Conservation (phyloP, 2,329 filamentous ascomycete species). For the Phaeosphaeria sp. region DNA sequence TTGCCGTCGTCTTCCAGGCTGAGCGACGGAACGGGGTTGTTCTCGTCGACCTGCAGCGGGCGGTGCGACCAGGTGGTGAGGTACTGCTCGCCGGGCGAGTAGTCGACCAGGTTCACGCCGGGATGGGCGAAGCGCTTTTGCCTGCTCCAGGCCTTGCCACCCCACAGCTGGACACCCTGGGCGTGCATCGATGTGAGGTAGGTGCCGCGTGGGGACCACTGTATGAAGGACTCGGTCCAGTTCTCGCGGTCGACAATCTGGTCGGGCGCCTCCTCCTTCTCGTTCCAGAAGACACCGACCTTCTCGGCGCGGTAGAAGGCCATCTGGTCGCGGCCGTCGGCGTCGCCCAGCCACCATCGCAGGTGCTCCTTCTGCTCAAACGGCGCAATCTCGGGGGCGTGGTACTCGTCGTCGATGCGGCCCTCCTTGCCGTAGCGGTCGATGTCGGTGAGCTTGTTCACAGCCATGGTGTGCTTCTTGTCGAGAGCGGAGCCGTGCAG, state of each 20-base stretch:
- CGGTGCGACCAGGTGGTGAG: slow-evolving; percentile 96
- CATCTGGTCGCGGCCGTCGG: slow-evolving; percentile 91
- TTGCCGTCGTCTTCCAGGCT: slow-evolving; percentile 91
- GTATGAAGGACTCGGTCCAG: slow-evolving; percentile 98
- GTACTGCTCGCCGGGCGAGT: slow-evolving; percentile 92
- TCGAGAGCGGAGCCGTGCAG: slow-evolving; percentile 88
- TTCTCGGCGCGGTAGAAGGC: slow-evolving; percentile 91
- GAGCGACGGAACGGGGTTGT: slow-evolving; percentile 77
- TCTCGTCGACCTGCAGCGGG: slow-evolving; percentile 90
- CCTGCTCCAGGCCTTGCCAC: slow-evolving; percentile 84
- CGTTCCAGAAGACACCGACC: slow-evolving; percentile 98
- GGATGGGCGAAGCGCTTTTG: slow-evolving; percentile 94
- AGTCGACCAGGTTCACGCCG: slow-evolving; percentile 93
- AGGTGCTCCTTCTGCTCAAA: slow-evolving; percentile 95
- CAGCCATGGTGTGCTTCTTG: slow-evolving; percentile 92
- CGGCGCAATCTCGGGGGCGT: slow-evolving; percentile 77
- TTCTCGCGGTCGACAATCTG: slow-evolving; percentile 87
- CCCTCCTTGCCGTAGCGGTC: slow-evolving; percentile 95
- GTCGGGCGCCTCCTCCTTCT: slow-evolving; percentile 89
- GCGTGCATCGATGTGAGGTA: slow-evolving; percentile 94
- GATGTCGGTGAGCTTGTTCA: slow-evolving; percentile 98
- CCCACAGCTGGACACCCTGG: slow-evolving; percentile 97
- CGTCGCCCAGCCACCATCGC: slow-evolving; percentile 89
- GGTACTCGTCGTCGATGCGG: slow-evolving; percentile 89
- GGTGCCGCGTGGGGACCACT: slow-evolving; percentile 96